A percentile compares a stretch with the other conserved stretches of the same genome.
These are phyloP conservation scores for Ophiostoma fasciatum DNA, from an alignment of 2,329 filamentous ascomycete genomes.

Conservation along the genomic window DNA sequence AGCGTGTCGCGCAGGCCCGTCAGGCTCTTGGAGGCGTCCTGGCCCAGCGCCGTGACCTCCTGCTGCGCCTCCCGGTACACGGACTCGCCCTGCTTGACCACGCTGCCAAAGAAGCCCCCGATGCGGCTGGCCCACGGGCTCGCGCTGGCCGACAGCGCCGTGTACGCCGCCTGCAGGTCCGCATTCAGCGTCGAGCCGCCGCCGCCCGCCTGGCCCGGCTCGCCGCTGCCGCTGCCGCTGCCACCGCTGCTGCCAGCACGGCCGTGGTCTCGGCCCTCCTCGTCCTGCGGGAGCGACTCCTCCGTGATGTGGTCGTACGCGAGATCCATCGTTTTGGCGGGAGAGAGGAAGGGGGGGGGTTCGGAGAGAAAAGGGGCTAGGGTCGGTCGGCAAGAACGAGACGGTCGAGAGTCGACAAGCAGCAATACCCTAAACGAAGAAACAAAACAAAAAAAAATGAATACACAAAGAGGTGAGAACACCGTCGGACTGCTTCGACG, in stretches of 20 bases:
- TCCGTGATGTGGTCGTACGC: conserved; percentile 96
- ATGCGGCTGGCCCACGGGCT: conserved; percentile 85
- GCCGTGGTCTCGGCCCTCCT: conserved; percentile 25
- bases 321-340: conserved; percentile 57
- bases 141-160: conserved; percentile 72
- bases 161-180: conserved; percentile 91
- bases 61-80: conserved; percentile 78
- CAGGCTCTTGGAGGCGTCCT: conserved; percentile 71
- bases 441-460: no score
- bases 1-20: conserved; percentile 53
- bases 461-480: no score
- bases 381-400: no score
- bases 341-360: neutral
- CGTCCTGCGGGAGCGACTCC: conserved; percentile 51
- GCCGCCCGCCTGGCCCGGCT: conserved; percentile 19
- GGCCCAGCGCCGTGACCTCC: conserved; percentile 64
- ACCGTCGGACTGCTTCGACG: no score
- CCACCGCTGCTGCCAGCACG: conserved; percentile 24
- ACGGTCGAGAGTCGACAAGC: no score
- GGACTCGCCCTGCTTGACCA: conserved; percentile 83
- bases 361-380: no score
- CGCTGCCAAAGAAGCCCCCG: conserved; percentile 76
- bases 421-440: no score
- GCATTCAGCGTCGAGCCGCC: conserved; percentile 51
- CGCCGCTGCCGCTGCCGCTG: no score